Conservation (phyloP, 352 stramenopile species). For the Phytophthora pinifolia region DNA sequence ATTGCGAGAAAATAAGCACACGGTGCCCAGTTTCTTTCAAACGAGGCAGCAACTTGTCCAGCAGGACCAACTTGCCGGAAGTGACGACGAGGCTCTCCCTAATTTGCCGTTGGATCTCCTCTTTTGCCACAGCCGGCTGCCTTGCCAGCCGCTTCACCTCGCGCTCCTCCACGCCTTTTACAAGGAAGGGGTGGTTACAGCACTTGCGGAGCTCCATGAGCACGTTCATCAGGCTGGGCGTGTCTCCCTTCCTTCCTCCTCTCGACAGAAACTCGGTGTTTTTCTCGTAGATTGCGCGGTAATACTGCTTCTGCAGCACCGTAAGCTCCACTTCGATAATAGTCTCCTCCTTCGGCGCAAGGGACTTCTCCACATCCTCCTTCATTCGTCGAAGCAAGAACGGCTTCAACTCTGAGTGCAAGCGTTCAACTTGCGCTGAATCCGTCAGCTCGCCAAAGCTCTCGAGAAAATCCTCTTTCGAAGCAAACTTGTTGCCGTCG, state of each 20-base stretch:
- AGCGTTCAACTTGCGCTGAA: conserved; percentile 82
- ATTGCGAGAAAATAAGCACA: conserved; percentile 99
- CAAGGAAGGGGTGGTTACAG: conserved; percentile 94
- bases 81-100: conserved; percentile 91
- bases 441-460: conserved; percentile 94
- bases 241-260: conserved; percentile 67
- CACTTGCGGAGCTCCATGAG: conserved; percentile 95
- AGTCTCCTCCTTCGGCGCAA: conserved; percentile 89
- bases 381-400: conserved; percentile 89
- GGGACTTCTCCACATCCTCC: conserved; percentile 88
- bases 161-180: conserved; percentile 87
- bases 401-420: conserved; percentile 85
- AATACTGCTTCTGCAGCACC: conserved; percentile 91
- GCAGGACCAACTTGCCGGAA: conserved; percentile 97
- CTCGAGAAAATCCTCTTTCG: conserved; percentile 92
- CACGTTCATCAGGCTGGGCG: conserved; percentile 90
- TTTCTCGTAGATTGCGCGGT: conserved; percentile 91
- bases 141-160: conserved; percentile 64
- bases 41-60: conserved; percentile 98
- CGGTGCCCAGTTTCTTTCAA: conserved; percentile 95
- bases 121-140: conserved; percentile 46
- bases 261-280: conserved; percentile 91
- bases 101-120: conserved; percentile 63
- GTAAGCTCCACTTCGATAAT: conserved; percentile 92
- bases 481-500: conserved; percentile 92